Base-by-base conservation (phyloP, 305 asterid species). In the Fraxinus greggii region DNA sequence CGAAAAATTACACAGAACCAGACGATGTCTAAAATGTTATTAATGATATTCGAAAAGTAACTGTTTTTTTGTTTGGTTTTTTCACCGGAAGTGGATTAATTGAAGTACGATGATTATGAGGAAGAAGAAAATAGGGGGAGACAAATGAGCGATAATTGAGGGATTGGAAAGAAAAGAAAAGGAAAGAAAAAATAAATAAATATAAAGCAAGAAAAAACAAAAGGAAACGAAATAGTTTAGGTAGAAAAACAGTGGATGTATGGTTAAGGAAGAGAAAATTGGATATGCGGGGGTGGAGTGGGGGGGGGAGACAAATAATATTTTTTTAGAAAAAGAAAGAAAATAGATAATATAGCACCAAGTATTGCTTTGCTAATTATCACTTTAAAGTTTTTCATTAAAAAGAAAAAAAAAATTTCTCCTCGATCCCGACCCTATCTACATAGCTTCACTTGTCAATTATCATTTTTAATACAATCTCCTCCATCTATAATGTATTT, bases 131-230 rank as follows among this genome's bases (percentile, higher is more conserved):
- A 85, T 75, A 32, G 76, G 86, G 48, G 70, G 87, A 76, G 89
- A 89, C 91, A 93, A 90, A 88, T 80, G 82, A 84, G 89, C 97
- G 91, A 89, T 38, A 87, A 89, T 87, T 90, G 90, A 83, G 97
- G 89, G 90, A 89, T 87, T 87, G 79, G 78, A 65, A 54, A 23
- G 69, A 83, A 65, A 76, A 33, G 21, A 12, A 10, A 69, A 28
- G n/a, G 1, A 26, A 69, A 42, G 1, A 26, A 69, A 42, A 59
- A 23, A 76, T 12, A 70, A 75, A 77, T 35, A 76, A 19, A 19
- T 54, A 54, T 8, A 54, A 56, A 56, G 79, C 23, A 79, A 51
- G 54, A 26, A 56, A 54, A 56, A 59, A 17, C 59, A 70, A 82
- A 67, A 26, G 65, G 56, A 33, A 75, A 81, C 40, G 78, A 72